Evolutionary conservation across 2,329 filamentous ascomycete genomes (phyloP).

Genomic region (Curvularia hawaiiensis): DNA sequence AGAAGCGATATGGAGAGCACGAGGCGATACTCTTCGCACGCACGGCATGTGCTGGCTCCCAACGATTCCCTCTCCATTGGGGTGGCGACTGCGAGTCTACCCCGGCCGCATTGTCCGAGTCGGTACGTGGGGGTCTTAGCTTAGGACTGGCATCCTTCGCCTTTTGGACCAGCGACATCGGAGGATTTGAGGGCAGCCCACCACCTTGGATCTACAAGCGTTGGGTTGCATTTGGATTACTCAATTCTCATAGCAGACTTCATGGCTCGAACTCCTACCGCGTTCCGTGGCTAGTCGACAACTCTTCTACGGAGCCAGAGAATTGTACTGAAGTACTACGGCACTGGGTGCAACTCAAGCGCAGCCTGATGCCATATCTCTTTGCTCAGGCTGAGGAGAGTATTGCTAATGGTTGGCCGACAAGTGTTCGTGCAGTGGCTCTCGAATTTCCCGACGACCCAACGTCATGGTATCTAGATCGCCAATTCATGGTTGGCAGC

Average conservation of each 20-base stretch:
- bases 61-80: constrained; percentile 70
- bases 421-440: constrained; percentile 66
- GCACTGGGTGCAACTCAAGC: constrained; percentile 59
- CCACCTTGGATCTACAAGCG: constrained; percentile 74
- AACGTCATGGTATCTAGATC: constrained; percentile 70
- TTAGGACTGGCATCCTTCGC: constrained; percentile 68
- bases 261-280: constrained; percentile 74
- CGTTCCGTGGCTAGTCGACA: constrained; percentile 75
- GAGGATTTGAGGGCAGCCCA: constrained; percentile 72
- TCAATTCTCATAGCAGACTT: constrained; percentile 72
- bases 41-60: constrained; percentile 69
- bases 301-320: constrained; percentile 58
- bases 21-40: constrained; percentile 71
- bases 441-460: constrained; percentile 74
- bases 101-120: constrained; percentile 74
- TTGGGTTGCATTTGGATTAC: constrained; percentile 76
- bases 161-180: constrained; percentile 74
- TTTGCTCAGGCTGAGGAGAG: constrained; percentile 59
- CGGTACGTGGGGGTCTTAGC: constrained; percentile 67
- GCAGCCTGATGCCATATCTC: constrained; percentile 64
- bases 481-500: constrained; percentile 75
- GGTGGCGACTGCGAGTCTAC: constrained; percentile 78
- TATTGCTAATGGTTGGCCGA: constrained; percentile 61
- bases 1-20: constrained; percentile 56
- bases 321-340: constrained; percentile 60